phyloP scores from a whole-genome alignment of 1,284 basidiomycete species.

The Rhodotorula sp. region DNA sequence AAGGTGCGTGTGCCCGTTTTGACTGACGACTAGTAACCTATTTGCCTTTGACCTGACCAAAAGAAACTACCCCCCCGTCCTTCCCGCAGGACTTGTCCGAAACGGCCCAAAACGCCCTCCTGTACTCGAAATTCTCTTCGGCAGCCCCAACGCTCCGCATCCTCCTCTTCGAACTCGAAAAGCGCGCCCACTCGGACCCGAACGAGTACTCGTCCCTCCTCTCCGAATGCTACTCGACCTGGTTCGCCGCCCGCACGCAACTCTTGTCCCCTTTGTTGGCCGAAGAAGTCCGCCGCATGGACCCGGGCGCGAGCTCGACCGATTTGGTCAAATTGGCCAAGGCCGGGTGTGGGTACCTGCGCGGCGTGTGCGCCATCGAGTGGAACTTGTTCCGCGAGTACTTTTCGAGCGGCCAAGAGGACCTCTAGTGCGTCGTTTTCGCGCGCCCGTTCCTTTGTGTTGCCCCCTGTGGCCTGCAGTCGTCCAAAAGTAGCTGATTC shows the following conservation, averaged over 20 bases:
- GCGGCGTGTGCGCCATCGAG: constrained; percentile 82
- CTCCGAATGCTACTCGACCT: constrained; percentile 77
- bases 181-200: constrained; percentile 70
- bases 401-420: constrained; percentile 77
- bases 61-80: background rate
- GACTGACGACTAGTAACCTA: no score
- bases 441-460: background rate
- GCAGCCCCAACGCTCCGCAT: constrained; percentile 65
- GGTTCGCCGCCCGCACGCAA: constrained; percentile 67
- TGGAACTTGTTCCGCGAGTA: constrained; percentile 78
- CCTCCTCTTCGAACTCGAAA: constrained; percentile 72
- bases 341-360: constrained; percentile 82
- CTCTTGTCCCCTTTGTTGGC: constrained; percentile 68
- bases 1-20: constrained; percentile 54
- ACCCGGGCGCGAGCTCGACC: constrained; percentile 60
- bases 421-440: constrained; percentile 69
- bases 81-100: constrained; percentile 66
- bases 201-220: constrained; percentile 74
- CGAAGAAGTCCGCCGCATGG: constrained; percentile 76
- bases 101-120: constrained; percentile 74
- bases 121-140: constrained; percentile 80
- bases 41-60: no score
- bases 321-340: constrained; percentile 83
- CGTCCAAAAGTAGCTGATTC: background rate
- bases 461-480: no score